phyloP scores from a whole-genome alignment of 495 filamentous ascomycete genomes.

The Trichoderma reesei region DNA sequence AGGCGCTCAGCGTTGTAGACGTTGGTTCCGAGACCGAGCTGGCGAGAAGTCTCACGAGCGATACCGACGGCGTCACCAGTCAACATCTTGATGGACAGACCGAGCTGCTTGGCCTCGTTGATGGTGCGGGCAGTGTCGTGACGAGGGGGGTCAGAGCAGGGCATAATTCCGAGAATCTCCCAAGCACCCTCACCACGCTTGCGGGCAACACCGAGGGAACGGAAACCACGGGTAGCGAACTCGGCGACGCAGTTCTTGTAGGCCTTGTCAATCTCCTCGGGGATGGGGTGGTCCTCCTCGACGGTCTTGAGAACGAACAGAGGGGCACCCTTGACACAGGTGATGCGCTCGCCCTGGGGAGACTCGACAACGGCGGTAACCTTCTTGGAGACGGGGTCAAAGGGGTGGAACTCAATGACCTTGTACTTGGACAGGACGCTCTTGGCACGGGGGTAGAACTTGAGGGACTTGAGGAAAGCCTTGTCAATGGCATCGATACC shows the following conservation, averaged over 20 bases:
- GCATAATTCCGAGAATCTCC: slow-evolving; percentile 92
- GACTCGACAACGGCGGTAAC: slow-evolving; percentile 77
- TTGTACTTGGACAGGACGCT: slow-evolving; percentile 63
- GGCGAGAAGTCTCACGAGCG: slow-evolving; percentile 80
- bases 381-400: slow-evolving; percentile 93
- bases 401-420: slow-evolving; percentile 73
- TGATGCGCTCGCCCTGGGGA: slow-evolving; percentile 67
- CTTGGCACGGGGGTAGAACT: slow-evolving; percentile 71
- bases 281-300: slow-evolving; percentile 66
- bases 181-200: slow-evolving; percentile 66
- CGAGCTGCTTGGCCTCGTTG: slow-evolving; percentile 77
- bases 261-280: slow-evolving; percentile 59
- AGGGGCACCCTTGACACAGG: slow-evolving; percentile 87
- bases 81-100: slow-evolving; percentile 91
- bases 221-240: slow-evolving; percentile 85
- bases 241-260: slow-evolving; percentile 88
- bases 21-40: slow-evolving; percentile 85
- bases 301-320: slow-evolving; percentile 75
- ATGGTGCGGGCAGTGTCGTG: slow-evolving; percentile 87
- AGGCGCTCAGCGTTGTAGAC: slow-evolving; percentile 88
- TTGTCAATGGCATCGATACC: slow-evolving; percentile 93
- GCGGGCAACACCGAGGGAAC: slow-evolving; percentile 83
- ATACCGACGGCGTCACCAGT: slow-evolving; percentile 93
- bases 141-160: slow-evolving; percentile 83
- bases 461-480: slow-evolving; percentile 78